These are phyloP conservation scores for Mycosphaerella sp. DNA, from an alignment of 2,329 filamentous ascomycete genomes.

Conservation along the genomic window DNA sequence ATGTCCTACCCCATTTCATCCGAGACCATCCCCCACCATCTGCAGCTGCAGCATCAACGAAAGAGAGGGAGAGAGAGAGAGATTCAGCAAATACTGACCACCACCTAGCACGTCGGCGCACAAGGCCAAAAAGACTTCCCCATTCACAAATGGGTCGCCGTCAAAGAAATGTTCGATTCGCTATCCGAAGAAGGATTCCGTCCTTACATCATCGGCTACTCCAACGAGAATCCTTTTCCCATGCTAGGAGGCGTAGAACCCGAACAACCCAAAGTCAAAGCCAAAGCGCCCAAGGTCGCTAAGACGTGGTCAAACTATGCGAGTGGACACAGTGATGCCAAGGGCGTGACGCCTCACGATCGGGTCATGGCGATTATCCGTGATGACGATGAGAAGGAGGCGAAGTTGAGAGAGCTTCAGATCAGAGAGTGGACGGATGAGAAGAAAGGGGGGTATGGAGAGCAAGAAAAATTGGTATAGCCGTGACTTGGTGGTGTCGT, in stretches of 20 bases:
- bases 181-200: slow-evolving; percentile 29
- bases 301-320: slow-evolving; percentile 26
- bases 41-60: neutral
- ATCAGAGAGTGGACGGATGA: slow-evolving; percentile 20
- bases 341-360: slow-evolving; percentile 27
- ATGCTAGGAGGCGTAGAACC: slow-evolving; percentile 32
- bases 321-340: slow-evolving; percentile 23
- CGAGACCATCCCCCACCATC: neutral
- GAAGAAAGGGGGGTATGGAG: slow-evolving; percentile 16
- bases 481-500: neutral
- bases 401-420: slow-evolving; percentile 24
- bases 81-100: neutral
- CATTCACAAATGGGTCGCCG: slow-evolving; percentile 25
- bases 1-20: too few species aligned
- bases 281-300: slow-evolving; percentile 24
- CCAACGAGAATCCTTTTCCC: slow-evolving; percentile 32
- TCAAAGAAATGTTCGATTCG: slow-evolving; percentile 32
- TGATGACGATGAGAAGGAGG: slow-evolving; percentile 29
- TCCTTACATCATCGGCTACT: slow-evolving; percentile 31
- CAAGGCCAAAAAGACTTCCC: slow-evolving; percentile 30
- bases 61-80: neutral
- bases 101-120: slow-evolving; percentile 27
- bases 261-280: slow-evolving; percentile 20
- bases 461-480: slow-evolving; percentile 7
- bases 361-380: slow-evolving; percentile 32